These are phyloP conservation scores for Sporothrix mexicana DNA, from an alignment of 2,329 filamentous ascomycete genomes.

Conservation along the genomic window DNA sequence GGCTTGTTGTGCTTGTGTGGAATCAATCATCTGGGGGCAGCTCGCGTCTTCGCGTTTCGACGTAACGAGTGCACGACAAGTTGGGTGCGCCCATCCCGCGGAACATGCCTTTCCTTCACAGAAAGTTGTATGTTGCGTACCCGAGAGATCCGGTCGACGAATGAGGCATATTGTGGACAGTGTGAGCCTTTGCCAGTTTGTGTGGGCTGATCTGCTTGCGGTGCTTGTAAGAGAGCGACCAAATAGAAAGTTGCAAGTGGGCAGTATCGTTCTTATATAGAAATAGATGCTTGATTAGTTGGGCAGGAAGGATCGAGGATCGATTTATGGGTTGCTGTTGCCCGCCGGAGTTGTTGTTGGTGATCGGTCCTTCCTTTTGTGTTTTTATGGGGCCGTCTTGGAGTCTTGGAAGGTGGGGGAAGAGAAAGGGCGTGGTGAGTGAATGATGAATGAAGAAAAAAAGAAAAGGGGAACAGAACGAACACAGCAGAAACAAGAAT, in stretches of 20 bases:
- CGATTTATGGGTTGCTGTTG: neutral
- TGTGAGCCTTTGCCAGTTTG: neutral
- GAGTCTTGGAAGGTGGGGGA: neutral
- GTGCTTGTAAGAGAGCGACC: neutral
- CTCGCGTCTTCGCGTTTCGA: slow-evolving; percentile 20
- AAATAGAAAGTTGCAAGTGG: neutral
- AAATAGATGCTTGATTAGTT: neutral
- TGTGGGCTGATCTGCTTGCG: neutral
- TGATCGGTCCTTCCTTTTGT: neutral
- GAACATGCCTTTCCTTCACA: neutral
- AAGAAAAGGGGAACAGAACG: neutral
- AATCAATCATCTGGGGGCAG: neutral
- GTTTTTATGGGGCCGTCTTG: neutral
- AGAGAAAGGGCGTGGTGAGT: neutral
- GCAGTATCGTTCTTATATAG: neutral
- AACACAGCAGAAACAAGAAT: neutral
- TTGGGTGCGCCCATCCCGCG: neutral
- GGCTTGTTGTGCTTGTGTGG: neutral
- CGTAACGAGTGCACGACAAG: neutral
- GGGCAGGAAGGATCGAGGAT: slow-evolving; percentile 2
- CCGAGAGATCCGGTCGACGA: slow-evolving; percentile 5
- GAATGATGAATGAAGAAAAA: neutral
- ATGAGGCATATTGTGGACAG: neutral
- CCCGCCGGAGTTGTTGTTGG: neutral
- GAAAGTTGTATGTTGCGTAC: neutral